Evolutionary conservation across 2,329 filamentous ascomycete species (phyloP).

Genomic region (Xylariomycetidae sp.): DNA sequence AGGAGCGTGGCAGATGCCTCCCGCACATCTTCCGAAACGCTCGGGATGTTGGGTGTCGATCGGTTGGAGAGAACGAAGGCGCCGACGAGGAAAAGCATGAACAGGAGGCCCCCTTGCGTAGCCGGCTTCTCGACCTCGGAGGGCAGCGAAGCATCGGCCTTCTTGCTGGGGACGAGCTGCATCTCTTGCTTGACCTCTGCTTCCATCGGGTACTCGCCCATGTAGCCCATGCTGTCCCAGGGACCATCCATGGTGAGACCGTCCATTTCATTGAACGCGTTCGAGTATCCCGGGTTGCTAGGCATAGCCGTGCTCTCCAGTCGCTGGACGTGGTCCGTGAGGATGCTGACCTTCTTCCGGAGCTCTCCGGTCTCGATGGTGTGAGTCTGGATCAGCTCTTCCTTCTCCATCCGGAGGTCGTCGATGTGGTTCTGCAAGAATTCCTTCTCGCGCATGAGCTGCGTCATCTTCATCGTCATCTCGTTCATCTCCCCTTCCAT

Average conservation of each 20-base stretch:
- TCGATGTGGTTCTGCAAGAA: conserved; percentile 71
- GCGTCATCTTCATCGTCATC: conserved; percentile 63
- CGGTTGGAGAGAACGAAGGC: conserved; percentile 91
- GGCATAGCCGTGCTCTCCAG: conserved; percentile 59
- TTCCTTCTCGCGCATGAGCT: conserved; percentile 67
- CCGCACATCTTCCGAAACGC: conserved; percentile 74
- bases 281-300: conserved; percentile 58
- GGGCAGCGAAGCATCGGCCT: conserved; percentile 40
- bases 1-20: conserved; percentile 72
- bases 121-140: conserved; percentile 55
- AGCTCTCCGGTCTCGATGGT: conserved; percentile 87
- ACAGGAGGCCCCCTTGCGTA: conserved; percentile 75
- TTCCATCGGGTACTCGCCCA: conserved; percentile 63
- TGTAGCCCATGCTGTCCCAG: conserved; percentile 79
- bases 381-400: conserved; percentile 82
- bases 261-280: conserved; percentile 76
- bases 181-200: conserved; percentile 55
- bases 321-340: conserved; percentile 65
- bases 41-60: conserved; percentile 63
- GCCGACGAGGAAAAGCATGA: conserved; percentile 94
- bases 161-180: conserved; percentile 47
- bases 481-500: conserved; percentile 72
- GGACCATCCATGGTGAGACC: conserved; percentile 72
- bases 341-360: conserved; percentile 83
- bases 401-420: conserved; percentile 75